Conservation (phyloP, 108 stramenopile genomes). For the Mayamaea pseudoterrestris region DNA sequence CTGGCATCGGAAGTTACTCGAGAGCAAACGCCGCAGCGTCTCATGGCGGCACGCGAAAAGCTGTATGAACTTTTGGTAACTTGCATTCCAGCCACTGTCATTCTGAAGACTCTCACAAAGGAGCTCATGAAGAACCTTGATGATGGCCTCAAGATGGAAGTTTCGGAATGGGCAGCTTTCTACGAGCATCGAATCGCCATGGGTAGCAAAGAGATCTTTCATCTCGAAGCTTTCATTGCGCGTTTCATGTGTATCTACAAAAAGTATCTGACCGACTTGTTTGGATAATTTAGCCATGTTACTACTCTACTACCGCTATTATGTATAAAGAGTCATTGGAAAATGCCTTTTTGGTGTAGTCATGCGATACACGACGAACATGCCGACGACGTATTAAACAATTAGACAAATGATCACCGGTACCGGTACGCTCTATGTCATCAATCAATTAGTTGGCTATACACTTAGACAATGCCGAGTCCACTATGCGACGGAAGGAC, state of each 20-base stretch:
- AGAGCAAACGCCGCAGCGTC: slow-evolving; percentile 81
- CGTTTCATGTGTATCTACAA: slow-evolving; percentile 98
- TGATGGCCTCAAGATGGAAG: slow-evolving; percentile 78
- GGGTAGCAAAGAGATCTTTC: slow-evolving; percentile 97
- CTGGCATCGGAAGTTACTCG: slow-evolving; percentile 72
- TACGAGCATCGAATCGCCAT: slow-evolving; percentile 88
- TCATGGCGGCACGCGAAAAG: slow-evolving; percentile 84
- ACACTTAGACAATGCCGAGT: slow-evolving; percentile 78
- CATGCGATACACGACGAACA: too few relatives aligned
- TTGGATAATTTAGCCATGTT: slow-evolving; percentile 48
- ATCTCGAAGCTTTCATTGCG: slow-evolving; percentile 97
- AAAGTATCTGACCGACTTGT: slow-evolving; percentile 77
- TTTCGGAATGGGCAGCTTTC: slow-evolving; percentile 90
- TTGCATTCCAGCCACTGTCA: slow-evolving; percentile 92
- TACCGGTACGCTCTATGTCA: too few relatives aligned
- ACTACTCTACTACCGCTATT: background rate
- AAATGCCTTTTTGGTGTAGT: too few relatives aligned
- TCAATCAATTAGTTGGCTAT: too few relatives aligned
- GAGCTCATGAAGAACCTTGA: slow-evolving; percentile 82
- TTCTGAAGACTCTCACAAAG: slow-evolving; percentile 77
- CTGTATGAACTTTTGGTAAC: slow-evolving; percentile 95
- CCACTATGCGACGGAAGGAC: slow-evolving; percentile 74
- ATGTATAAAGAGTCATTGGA: background rate
- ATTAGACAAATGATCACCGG: too few relatives aligned
- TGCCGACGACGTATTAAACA: too few relatives aligned